These are phyloP conservation scores for Solanum pennellii DNA, from an alignment of 257 asterid genomes.

Conservation along the genomic window DNA sequence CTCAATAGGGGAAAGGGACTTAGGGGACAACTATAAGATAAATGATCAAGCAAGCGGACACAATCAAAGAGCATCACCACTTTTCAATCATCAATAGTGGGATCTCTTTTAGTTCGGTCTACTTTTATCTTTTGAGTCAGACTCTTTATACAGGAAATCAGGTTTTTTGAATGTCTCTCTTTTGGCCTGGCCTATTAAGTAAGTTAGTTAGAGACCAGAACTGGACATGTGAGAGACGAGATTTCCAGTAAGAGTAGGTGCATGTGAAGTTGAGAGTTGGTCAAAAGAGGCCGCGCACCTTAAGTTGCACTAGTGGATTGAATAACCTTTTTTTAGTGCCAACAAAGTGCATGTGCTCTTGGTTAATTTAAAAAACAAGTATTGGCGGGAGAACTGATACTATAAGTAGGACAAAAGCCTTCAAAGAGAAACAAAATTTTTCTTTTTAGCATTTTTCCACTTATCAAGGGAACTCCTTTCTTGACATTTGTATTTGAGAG, in stretches of 20 bases:
- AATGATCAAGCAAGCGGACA: not conserved
- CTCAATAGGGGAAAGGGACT: not conserved
- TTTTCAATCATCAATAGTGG: not conserved
- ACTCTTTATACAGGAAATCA: not conserved
- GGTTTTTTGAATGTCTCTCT: not conserved
- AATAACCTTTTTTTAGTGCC: not conserved
- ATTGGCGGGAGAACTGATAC: not conserved
- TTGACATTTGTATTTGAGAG: no score
- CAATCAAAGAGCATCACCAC: not conserved
- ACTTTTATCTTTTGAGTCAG: not conserved
- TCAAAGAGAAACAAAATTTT: not conserved
- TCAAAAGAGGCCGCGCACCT: not conserved
- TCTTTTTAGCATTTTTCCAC: no score
- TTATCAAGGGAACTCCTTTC: not conserved
- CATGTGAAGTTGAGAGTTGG: not conserved
- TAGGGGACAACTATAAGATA: not conserved
- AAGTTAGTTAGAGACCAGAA: not conserved
- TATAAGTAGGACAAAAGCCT: not conserved
- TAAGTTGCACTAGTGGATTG: not conserved
- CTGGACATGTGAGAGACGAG: not conserved
- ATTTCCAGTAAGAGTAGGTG: not conserved
- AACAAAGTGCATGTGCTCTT: not conserved
- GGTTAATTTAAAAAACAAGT: no score
- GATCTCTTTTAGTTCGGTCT: not conserved
- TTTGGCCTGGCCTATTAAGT: not conserved